Conservation (phyloP, 768 basidiomycete species). For the Amanita phalloides region DNA sequence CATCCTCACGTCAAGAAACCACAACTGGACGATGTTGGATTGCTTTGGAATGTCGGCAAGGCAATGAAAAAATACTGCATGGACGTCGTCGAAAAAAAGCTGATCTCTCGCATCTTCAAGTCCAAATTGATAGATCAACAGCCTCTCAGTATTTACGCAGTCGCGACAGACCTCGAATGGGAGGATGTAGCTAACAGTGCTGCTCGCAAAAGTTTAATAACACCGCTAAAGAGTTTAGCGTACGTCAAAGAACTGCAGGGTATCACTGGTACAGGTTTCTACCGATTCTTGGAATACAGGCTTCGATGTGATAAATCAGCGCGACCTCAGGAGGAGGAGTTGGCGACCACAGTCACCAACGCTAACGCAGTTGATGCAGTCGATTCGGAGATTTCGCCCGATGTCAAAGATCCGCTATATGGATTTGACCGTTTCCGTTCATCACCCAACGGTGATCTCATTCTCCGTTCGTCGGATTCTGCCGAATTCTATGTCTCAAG, state of each 20-base stretch:
- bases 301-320: not conserved
- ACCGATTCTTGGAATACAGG: not conserved
- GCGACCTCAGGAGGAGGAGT: not conserved
- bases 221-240: not conserved
- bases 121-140: not conserved
- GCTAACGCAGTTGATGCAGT: not conserved
- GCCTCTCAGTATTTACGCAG: not conserved
- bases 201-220: not conserved
- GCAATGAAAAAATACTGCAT: conserved; percentile 3
- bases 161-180: not conserved
- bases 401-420: no score
- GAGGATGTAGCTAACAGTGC: not conserved
- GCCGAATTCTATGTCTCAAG: conserved; percentile 19
- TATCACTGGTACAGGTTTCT: not conserved
- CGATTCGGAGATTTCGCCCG: not conserved
- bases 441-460: conserved; percentile 10
- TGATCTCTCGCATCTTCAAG: not conserved
- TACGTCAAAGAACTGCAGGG: not conserved
- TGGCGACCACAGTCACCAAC: no score
- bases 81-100: not conserved
- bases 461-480: conserved; percentile 17
- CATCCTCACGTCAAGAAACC: not conserved
- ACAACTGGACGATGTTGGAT: not conserved
- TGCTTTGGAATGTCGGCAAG: not conserved
- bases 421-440: not conserved